phyloP scores from a whole-genome alignment of 106 monocot species.

The Phalaenopsis aphrodite region DNA sequence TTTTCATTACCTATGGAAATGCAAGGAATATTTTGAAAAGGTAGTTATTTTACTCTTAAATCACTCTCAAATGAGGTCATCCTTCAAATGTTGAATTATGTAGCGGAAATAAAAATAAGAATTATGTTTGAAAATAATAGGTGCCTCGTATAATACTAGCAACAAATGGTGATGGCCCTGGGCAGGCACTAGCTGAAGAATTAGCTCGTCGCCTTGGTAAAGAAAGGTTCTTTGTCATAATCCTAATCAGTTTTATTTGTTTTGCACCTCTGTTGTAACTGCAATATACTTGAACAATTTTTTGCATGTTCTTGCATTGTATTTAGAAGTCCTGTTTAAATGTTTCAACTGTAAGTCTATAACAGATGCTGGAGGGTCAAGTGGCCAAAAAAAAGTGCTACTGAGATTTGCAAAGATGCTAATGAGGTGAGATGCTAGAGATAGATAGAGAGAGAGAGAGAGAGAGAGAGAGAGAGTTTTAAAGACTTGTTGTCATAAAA shows the following conservation, averaged over 20 bases:
- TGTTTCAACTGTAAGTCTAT: not conserved
- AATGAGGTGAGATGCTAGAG: constrained; percentile 25
- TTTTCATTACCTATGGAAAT: constrained; percentile 38
- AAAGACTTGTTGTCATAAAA: not conserved
- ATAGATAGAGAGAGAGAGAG: too few relatives aligned
- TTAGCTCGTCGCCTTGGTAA: constrained; percentile 47
- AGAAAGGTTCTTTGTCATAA: constrained; percentile 25
- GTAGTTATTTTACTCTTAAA: constrained; percentile 8
- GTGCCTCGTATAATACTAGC: constrained; percentile 41
- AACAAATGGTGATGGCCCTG: constrained; percentile 39
- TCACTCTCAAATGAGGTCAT: not conserved
- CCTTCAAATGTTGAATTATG: not conserved
- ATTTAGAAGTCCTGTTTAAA: constrained; percentile 1
- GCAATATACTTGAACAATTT: not conserved
- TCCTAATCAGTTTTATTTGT: not conserved
- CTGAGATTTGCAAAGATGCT: constrained; percentile 38
- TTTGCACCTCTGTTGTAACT: not conserved
- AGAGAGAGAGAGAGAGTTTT: too few relatives aligned
- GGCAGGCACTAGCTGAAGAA: constrained; percentile 48
- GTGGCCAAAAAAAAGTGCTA: constrained; percentile 34
- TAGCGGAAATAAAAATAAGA: not conserved
- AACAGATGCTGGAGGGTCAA: constrained; percentile 39
- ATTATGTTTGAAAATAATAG: constrained; percentile 8
- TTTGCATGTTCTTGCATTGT: not conserved
- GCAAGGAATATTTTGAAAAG: constrained; percentile 33